Percentiles rank a stretch among this genome's conserved stretches.
phyloP scores from a whole-genome alignment of 306 rosid species.

The Prunus campanulata region DNA sequence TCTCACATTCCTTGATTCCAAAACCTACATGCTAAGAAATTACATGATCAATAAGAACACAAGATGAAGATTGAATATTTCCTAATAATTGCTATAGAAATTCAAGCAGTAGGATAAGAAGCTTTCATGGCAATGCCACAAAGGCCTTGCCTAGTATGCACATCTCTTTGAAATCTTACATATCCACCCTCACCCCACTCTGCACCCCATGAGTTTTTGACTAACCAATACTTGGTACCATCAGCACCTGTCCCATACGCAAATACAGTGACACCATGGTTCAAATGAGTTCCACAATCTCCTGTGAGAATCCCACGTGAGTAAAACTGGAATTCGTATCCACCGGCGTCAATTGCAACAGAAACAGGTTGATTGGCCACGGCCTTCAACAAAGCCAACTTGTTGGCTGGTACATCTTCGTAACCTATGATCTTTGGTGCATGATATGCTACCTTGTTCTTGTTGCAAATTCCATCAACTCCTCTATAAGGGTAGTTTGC shows the following conservation, averaged over 20 bases:
- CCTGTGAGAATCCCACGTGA: slow-evolving; percentile 26
- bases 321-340: slow-evolving; percentile 19
- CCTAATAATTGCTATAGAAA: background rate
- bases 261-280: slow-evolving; percentile 25
- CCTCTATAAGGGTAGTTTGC: slow-evolving; percentile 7
- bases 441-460: background rate
- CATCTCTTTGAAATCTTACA: slow-evolving; percentile 16
- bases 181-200: slow-evolving; percentile 21
- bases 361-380: slow-evolving; percentile 22
- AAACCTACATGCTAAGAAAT: background rate
- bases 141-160: background rate
- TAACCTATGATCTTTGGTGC: slow-evolving; percentile 12
- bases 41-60: too few species aligned
- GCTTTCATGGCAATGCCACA: slow-evolving; percentile 8
- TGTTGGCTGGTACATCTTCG: slow-evolving; percentile 15
- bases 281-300: slow-evolving; percentile 16
- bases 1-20: background rate
- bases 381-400: slow-evolving; percentile 19
- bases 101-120: slow-evolving; percentile 15
- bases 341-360: slow-evolving; percentile 26
- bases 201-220: slow-evolving; percentile 24
- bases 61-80: background rate
- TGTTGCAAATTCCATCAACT: background rate
- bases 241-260: slow-evolving; percentile 19
- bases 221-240: slow-evolving; percentile 26